Evolutionary conservation across 2,329 filamentous ascomycete genomes (phyloP).

Genomic region (Colletotrichum gigasporum): DNA sequence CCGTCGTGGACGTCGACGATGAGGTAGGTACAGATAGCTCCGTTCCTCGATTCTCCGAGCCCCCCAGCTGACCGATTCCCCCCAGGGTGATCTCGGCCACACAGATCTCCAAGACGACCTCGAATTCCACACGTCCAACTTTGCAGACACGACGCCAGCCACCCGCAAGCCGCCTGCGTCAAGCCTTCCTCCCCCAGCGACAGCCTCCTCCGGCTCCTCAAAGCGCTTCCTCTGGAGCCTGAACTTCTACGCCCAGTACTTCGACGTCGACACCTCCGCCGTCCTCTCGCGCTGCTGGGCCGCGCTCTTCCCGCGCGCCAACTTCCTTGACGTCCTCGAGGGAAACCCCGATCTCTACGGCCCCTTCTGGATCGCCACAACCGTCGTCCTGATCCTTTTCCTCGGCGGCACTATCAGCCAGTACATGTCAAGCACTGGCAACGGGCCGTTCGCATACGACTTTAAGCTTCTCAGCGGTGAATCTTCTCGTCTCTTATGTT

Average conservation of each 20-base stretch:
- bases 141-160: slow-evolving; percentile 67
- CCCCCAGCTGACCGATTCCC: slow-evolving; percentile 25
- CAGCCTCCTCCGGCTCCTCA: slow-evolving; percentile 57
- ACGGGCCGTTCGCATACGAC: slow-evolving; percentile 86
- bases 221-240: slow-evolving; percentile 95
- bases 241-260: slow-evolving; percentile 96
- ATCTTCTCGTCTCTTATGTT: slow-evolving; percentile 34
- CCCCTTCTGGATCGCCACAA: slow-evolving; percentile 98
- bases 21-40: slow-evolving; percentile 70
- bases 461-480: slow-evolving; percentile 86
- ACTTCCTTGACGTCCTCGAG: slow-evolving; percentile 97
- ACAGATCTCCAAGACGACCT: slow-evolving; percentile 99
- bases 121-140: slow-evolving; percentile 96
- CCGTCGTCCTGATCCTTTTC: slow-evolving; percentile 95
- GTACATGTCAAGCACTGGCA: slow-evolving; percentile 77
- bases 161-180: slow-evolving; percentile 56
- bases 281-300: slow-evolving; percentile 88
- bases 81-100: slow-evolving; percentile 93
- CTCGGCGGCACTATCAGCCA: slow-evolving; percentile 94
- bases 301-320: slow-evolving; percentile 88
- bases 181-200: slow-evolving; percentile 65
- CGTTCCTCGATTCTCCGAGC: not conserved
- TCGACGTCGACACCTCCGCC: slow-evolving; percentile 94
- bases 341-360: slow-evolving; percentile 97
- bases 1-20: slow-evolving; percentile 96